Conservation (phyloP, 805 yeast genomes). For the Teunomyces panamensis region DNA sequence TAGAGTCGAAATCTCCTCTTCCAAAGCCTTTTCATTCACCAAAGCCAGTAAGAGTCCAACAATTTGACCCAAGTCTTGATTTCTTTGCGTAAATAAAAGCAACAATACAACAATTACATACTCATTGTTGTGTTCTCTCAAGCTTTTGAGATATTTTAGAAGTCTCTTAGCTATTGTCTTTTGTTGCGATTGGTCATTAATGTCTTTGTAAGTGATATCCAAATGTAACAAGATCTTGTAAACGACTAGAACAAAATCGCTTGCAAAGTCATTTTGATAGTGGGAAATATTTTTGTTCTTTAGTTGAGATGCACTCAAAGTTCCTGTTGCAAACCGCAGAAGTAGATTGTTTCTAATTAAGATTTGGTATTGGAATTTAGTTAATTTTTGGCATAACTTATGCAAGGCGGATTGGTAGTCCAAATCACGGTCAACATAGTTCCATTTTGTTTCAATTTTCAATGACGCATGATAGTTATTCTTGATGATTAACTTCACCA, state of each 20-base stretch:
- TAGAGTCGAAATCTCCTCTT: neutral
- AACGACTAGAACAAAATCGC: slow-evolving; percentile 30
- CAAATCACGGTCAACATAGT: slow-evolving; percentile 32
- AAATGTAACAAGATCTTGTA: slow-evolving; percentile 29
- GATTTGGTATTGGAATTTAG: slow-evolving; percentile 36
- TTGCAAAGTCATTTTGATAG: slow-evolving; percentile 21
- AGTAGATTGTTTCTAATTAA: slow-evolving; percentile 45
- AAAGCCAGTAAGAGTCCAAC: slow-evolving; percentile 5
- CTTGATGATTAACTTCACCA: slow-evolving; percentile 39
- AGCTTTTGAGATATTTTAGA: slow-evolving; percentile 5
- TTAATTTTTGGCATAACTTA: slow-evolving; percentile 21
- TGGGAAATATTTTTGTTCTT: slow-evolving; percentile 15
- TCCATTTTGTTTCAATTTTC: slow-evolving; percentile 5
- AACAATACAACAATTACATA: slow-evolving; percentile 26
- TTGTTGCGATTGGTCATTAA: slow-evolving; percentile 14
- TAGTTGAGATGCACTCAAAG: slow-evolving; percentile 26
- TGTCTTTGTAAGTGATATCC: slow-evolving; percentile 25
- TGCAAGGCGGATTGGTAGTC: slow-evolving; percentile 23
- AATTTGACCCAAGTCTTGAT: slow-evolving; percentile 23
- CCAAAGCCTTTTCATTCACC: neutral
- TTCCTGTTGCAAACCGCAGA: slow-evolving; percentile 40
- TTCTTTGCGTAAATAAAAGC: slow-evolving; percentile 21
- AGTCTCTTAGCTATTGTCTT: slow-evolving; percentile 19
- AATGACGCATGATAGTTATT: slow-evolving; percentile 42
- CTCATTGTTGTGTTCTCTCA: slow-evolving; percentile 10